A percentile compares a stretch with the other conserved stretches of the same genome.
Evolutionary conservation across 352 stramenopile species (phyloP).

Genomic region (Phytophthora citricola): DNA sequence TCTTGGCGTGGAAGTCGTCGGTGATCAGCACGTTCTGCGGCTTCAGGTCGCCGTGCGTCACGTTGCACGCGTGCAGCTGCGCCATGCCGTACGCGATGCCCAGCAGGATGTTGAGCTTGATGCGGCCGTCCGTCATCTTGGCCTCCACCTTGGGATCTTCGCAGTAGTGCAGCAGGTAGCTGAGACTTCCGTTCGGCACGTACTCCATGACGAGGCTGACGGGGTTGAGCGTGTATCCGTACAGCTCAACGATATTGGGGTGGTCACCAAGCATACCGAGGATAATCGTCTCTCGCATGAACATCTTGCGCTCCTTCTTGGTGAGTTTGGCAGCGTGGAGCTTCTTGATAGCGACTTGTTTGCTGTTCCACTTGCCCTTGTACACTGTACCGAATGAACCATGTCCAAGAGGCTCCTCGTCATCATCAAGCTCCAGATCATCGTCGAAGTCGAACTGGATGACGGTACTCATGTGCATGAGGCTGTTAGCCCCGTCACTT

Average conservation of each 20-base stretch:
- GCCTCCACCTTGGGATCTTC: conserved; percentile 37
- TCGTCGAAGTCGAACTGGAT: conserved; percentile 29
- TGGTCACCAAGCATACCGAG: conserved; percentile 44
- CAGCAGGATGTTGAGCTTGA: conserved; percentile 47
- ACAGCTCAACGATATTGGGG: conserved; percentile 47
- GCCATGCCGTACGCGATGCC: conserved; percentile 43
- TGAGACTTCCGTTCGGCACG: conserved; percentile 38
- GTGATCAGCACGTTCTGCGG: conserved; percentile 73
- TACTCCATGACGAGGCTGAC: conserved; percentile 46
- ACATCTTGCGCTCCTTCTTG: conserved; percentile 46
- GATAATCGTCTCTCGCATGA: conserved; percentile 41
- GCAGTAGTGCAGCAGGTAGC: conserved; percentile 46
- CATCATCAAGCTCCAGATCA: conserved; percentile 30
- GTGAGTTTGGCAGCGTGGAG: conserved; percentile 40
- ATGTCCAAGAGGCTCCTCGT: conserved; percentile 24
- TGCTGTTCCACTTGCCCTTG: background rate
- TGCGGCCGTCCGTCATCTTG: conserved; percentile 48
- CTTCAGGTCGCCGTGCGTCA: conserved; percentile 73
- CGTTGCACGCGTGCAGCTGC: conserved; percentile 42
- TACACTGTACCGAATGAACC: conserved; percentile 43
- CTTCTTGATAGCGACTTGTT: conserved; percentile 46
- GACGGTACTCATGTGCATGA: conserved; percentile 28
- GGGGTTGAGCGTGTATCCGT: conserved; percentile 40
- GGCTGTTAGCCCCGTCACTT: conserved; percentile 5
- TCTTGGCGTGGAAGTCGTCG: conserved; percentile 78